Conservation (phyloP, 257 asterid species). For the Jacaranda mimosifolia region DNA sequence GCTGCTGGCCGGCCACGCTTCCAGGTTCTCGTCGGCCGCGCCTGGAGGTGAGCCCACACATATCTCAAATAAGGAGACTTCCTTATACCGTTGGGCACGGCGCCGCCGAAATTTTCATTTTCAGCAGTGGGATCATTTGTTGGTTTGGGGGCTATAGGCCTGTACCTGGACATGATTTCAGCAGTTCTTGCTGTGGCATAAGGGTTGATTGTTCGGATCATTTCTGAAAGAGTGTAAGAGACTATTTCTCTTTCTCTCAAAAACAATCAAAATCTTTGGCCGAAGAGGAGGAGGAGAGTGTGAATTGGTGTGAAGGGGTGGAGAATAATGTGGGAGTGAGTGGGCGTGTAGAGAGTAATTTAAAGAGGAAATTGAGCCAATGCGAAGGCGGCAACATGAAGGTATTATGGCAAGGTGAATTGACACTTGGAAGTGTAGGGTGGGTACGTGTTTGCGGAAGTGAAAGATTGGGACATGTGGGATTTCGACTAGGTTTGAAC, state of each 20-base stretch:
- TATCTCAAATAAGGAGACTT: conserved; percentile 72
- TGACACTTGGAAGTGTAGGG: conserved; percentile 81
- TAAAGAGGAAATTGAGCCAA: conserved; percentile 51
- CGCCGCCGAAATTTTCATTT: conserved; percentile 22
- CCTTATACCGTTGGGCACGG: conserved; percentile 58
- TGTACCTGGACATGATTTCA: conserved; percentile 86
- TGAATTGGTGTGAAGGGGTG: conserved; percentile 9
- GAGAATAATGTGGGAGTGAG: conserved; percentile 7
- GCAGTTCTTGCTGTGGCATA: conserved; percentile 75
- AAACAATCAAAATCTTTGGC: conserved; percentile 23
- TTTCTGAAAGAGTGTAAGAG: conserved; percentile 15
- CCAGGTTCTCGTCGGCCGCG: conserved; percentile 83
- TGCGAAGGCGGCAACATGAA: conserved; percentile 74
- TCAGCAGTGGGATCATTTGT: conserved; percentile 39
- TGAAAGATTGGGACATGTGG: conserved; percentile 77
- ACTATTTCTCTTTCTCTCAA: neutral
- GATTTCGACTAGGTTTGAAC: conserved; percentile 41
- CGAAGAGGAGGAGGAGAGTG: neutral
- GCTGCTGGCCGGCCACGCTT: conserved; percentile 81
- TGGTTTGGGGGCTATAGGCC: conserved; percentile 97
- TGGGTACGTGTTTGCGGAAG: conserved; percentile 82
- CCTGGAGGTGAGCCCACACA: conserved; percentile 87
- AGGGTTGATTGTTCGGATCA: conserved; percentile 75
- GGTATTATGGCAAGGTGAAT: conserved; percentile 5
- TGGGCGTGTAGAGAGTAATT: conserved; percentile 19